Base-by-base conservation (phyloP, 768 basidiomycete species). In the Hemileccinum rubropunctum region DNA sequence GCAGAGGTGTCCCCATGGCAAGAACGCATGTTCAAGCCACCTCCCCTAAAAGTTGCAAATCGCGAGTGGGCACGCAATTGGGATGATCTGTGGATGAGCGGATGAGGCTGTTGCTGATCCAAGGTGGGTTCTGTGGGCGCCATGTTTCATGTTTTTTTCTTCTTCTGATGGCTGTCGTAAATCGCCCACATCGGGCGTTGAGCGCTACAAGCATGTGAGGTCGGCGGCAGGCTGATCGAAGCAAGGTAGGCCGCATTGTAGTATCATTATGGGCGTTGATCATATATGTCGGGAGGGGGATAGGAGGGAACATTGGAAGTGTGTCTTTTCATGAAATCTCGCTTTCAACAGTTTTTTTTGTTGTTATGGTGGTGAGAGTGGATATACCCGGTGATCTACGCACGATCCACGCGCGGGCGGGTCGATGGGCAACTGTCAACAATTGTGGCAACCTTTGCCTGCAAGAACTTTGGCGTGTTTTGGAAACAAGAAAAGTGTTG, bases 141-240 rank as follows among this genome's bases (percentile, higher is more conserved):
- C n/a, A 27, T 41, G 47, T 42, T 48, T 48, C 41, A 38, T 36
- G 30, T 18, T 48, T 11, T 27, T 21, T 33, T 20, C n/a, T n/a
- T n/a, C n/a, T 32, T 41, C n/a, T 35, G 33, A 17, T 35, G 26
- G 40, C 15, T 48, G 23, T 23, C 23, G 23, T 39, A 26, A 17
- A 26, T 30, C 3, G 21, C 13, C 20, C 23, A 17, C 35, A 21
- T 36, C 48, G 35, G 27, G 26, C 34, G 41, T 15, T 28, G 41
- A 42, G 48, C 41, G 46, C 17, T 34, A 21, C 12, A 48, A 21
- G 47, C 27, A 39, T 32, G 33, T 18, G 39, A 35, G 23, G 44
- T 42, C 35, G 54, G 48, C 40, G 13, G 44, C 27, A 35, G 10
- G 38, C 34, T n/a, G 49, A 58, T 51, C 38, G 57, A 44, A 41